Conservation (phyloP, 495 filamentous ascomycete genomes). For the Penicillium paradoxum region DNA sequence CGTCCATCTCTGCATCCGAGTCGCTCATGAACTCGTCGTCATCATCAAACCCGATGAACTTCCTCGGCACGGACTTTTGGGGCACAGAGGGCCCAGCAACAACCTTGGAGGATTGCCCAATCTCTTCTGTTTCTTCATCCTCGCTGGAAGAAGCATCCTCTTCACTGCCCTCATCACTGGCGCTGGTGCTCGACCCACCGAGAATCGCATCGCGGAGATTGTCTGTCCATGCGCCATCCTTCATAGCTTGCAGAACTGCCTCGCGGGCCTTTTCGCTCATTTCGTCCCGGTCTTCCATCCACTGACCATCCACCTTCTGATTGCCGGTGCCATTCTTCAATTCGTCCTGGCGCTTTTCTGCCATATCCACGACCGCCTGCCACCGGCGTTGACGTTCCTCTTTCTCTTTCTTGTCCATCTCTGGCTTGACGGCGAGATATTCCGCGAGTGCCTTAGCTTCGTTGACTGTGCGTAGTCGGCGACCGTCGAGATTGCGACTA, state of each 20-base stretch:
- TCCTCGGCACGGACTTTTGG: conserved; percentile 34
- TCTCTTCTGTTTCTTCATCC: conserved; percentile 46
- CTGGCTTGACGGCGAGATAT: conserved; percentile 91
- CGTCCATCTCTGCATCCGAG: conserved; percentile 46
- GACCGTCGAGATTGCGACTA: conserved; percentile 87
- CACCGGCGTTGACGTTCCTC: conserved; percentile 75
- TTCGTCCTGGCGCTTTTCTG: conserved; percentile 77
- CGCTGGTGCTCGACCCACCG: conserved; percentile 44
- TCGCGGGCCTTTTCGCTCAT: conserved; percentile 75
- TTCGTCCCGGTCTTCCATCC: conserved; percentile 90
- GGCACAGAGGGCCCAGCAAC: conserved; percentile 23
- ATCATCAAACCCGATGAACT: conserved; percentile 82
- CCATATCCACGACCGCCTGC: conserved; percentile 76
- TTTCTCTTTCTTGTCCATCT: conserved; percentile 90
- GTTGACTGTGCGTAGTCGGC: conserved; percentile 82
- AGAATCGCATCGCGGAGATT: conserved; percentile 41
- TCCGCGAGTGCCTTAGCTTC: conserved; percentile 94
- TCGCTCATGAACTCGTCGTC: conserved; percentile 88
- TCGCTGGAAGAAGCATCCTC: conserved; percentile 35
- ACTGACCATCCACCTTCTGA: conserved; percentile 76
- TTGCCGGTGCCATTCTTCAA: conserved; percentile 61
- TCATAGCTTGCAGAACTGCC: conserved; percentile 74
- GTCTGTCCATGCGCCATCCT: conserved; percentile 51
- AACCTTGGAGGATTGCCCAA: conserved; percentile 14
- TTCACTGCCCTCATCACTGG: conserved; percentile 47